These are phyloP conservation scores for Ascoidea rubescens DNA, from an alignment of 805 yeast species.

Conservation along the genomic window DNA sequence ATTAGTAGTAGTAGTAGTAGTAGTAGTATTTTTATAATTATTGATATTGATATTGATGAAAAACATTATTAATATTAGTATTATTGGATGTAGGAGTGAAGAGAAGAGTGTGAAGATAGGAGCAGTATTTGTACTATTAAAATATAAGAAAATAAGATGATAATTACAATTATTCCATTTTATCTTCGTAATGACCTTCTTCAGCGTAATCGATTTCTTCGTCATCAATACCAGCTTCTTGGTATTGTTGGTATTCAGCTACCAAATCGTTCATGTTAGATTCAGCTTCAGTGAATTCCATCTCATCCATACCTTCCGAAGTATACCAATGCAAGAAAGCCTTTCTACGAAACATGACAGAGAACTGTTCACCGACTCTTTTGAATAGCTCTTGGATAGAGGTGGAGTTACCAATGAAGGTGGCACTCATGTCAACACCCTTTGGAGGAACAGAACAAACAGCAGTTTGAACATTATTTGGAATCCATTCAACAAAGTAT, in stretches of 20 bases:
- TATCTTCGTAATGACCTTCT: conserved; percentile 46
- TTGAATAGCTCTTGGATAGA: conserved; percentile 84
- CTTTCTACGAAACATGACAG: conserved; percentile 84
- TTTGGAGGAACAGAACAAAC: conserved; percentile 85
- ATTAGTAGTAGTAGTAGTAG: too few species aligned
- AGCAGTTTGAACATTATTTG: conserved; percentile 88
- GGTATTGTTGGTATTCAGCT: conserved; percentile 85
- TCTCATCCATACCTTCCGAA: conserved; percentile 91
- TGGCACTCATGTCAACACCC: conserved; percentile 79
- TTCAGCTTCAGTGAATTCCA: conserved; percentile 90
- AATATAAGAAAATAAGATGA: background rate
- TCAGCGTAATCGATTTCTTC: conserved; percentile 60
- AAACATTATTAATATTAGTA: too few species aligned
- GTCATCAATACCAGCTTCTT: conserved; percentile 65
- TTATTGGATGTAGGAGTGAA: too few species aligned
- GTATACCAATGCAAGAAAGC: conserved; percentile 97
- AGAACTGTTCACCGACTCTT: conserved; percentile 81
- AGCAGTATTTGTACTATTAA: background rate
- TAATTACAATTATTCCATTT: conserved; percentile 16
- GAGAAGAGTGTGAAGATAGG: too few species aligned
- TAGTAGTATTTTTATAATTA: too few species aligned
- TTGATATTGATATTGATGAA: too few species aligned
- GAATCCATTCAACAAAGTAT: conserved; percentile 92
- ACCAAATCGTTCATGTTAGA: conserved; percentile 82
- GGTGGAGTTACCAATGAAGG: conserved; percentile 87